Evolutionary conservation across 2,329 filamentous ascomycete species (phyloP), one percentile per base, ranked within the genome.

Genomic region (Fusarium armeniacum): DNA sequence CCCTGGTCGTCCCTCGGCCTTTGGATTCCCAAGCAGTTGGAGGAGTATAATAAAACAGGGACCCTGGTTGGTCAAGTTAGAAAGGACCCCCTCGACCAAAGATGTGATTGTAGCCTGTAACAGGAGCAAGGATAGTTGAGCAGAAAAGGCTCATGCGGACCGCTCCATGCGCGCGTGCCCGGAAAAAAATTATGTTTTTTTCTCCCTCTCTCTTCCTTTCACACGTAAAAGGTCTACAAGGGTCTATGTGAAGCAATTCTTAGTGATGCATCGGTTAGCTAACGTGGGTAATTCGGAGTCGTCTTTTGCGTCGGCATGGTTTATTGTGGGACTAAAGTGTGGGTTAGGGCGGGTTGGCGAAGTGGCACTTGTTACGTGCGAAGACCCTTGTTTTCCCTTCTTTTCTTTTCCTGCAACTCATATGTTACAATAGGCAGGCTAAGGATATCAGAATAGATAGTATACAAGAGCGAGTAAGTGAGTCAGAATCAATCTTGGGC

Each of bases 81-180:
- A 35, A 35, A 50, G 12, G 22, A 35, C 44, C 62, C 64, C 64
- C 40, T 65, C 52, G 44, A 59, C 22, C 54, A 47, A 51, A 63
- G 71, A 75, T 52, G 49, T 52, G 49, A 52, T 74, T 74, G 61
- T 73, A 71, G 72, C 68, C 56, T 71, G 73, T 75, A 68, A 72
- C 57, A 69, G 67, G 41, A 51, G 52, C 69, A 58, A 53, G 69
- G 59, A 52, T 65, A 40, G 35, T 57, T 64, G 43, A 43, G 47
- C 24, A 60, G 36, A 52, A 62, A 58, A 59, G 65, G 63, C 71
- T 74, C 67, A 74, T 74, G 71, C 71, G 71, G 64, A 52, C 70
- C 70, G 65, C 73, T 72, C 41, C 62, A 71, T 56, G 72, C 66
- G 68, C 70, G 62, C 65, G 51, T 55, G 57, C 36, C 56, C 33